Evolutionary conservation across 805 yeast genomes (phyloP), one percentile per base, ranked within the genome.

Genomic region (Ogataea angusta): DNA sequence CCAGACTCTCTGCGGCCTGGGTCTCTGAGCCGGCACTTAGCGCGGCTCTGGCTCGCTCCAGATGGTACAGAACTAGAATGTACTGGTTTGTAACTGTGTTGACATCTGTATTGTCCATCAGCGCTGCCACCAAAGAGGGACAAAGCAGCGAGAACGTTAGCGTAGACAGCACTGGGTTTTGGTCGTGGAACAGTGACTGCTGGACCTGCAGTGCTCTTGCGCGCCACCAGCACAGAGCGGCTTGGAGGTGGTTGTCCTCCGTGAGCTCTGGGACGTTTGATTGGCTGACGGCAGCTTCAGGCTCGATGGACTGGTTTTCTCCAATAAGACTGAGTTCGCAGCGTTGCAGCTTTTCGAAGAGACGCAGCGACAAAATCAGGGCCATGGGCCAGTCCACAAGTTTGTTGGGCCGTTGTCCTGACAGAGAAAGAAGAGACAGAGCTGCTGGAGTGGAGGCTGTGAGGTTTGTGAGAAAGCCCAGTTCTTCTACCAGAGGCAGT

Each of bases 161-260:
- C 1, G 75, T 54, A 0, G 75, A 58, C 27, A 76, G 53, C 13
- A 69, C 43, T 7, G 64, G 43, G 9, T 83, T 71, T 19, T 77
- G 73, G 52, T 85, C 91, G 2, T 79, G 72, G 30, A 79, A 66
- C n/a, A 84, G 57, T 0, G 88, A 76, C 40, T 74, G 66, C 42
- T 82, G 90, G 0, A 76, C 72, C 51, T 81, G 80, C 25, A 84
- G 56, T 3, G 81, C 77, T 61, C 95, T 72, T 6, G 83, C 65
- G 57, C 86, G 72, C 93, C 93, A 85, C 91, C 93, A 85, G 31
- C 67, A 66, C 3, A 73, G 63, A 3, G 81, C 66, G 1, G 82
- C 84, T 5, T 52, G 43, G 1, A 71, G 46, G 26, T 67, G 62
- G 2, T 56, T 48, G 3, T 49, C 49, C 3, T 49, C 38, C 4